These are phyloP conservation scores for Sclerotinia glacialis DNA, from an alignment of 2,329 filamentous ascomycete genomes.

Conservation along the genomic window DNA sequence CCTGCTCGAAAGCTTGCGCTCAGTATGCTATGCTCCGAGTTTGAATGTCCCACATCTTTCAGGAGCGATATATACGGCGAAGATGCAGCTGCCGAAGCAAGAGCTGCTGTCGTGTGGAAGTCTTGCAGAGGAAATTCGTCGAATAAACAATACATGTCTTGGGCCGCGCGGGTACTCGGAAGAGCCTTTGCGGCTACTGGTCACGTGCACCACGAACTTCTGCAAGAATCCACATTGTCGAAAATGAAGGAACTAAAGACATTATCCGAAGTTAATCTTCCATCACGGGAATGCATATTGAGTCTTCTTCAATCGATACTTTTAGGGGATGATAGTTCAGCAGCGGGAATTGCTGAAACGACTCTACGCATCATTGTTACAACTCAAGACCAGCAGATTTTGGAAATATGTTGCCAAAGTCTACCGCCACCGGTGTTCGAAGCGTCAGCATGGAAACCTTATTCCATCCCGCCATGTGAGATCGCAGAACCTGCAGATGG, in stretches of 20 bases:
- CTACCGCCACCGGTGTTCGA: conserved; percentile 51
- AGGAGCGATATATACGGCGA: conserved; percentile 65
- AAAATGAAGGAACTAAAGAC: conserved; percentile 43
- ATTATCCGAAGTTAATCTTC: conserved; percentile 41
- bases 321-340: conserved; percentile 53
- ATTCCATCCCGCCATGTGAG: conserved; percentile 56
- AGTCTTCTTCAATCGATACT: conserved; percentile 60
- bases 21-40: conserved; percentile 70
- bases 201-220: conserved; percentile 57
- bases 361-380: conserved; percentile 57
- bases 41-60: conserved; percentile 58
- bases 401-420: conserved; percentile 51
- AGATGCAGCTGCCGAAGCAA: conserved; percentile 60
- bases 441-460: conserved; percentile 57
- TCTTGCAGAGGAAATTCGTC: conserved; percentile 65
- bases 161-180: conserved; percentile 83
- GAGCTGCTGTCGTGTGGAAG: conserved; percentile 70
- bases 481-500: neutral
- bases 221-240: conserved; percentile 57
- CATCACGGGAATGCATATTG: conserved; percentile 63
- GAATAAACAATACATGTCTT: conserved; percentile 70
- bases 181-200: conserved; percentile 78
- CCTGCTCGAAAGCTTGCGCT: conserved; percentile 69
- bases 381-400: conserved; percentile 41
- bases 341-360: conserved; percentile 59